These are phyloP conservation scores for Lepiota brunneoincarnata DNA, from an alignment of 768 basidiomycete genomes.

Conservation along the genomic window DNA sequence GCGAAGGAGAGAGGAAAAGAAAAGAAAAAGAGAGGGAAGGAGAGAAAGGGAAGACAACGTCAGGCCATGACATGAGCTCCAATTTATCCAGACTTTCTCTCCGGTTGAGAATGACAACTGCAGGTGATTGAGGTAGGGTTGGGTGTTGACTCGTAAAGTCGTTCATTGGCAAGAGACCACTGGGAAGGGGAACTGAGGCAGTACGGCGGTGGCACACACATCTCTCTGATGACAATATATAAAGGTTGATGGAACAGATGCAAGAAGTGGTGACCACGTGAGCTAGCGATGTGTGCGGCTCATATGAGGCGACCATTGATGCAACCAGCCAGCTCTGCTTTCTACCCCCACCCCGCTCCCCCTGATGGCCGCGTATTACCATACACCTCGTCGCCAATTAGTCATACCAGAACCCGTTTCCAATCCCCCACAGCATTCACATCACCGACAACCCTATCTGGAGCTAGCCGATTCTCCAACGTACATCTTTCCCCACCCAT, in stretches of 20 bases:
- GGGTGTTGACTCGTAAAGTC: neutral
- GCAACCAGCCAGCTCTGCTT: too few species aligned
- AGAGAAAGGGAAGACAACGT: too few species aligned
- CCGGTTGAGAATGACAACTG: too few species aligned
- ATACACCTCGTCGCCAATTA: neutral
- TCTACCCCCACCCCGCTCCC: neutral
- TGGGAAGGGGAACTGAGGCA: neutral
- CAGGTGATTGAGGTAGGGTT: too few species aligned
- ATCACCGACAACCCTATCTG: neutral
- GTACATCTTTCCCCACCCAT: conserved; percentile 21
- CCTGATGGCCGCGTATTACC: conserved; percentile 2
- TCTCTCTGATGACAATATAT: neutral
- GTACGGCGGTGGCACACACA: neutral
- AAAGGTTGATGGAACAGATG: neutral
- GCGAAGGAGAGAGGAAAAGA: too few species aligned
- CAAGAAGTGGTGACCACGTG: neutral
- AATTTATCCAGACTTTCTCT: too few species aligned
- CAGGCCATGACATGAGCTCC: too few species aligned
- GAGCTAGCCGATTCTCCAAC: conserved; percentile 6
- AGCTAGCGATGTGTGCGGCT: too few species aligned
- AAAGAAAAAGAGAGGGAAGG: too few species aligned
- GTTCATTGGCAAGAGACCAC: neutral
- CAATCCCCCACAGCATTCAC: neutral
- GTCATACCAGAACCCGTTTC: neutral
- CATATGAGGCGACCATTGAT: too few species aligned